Evolutionary conservation across 805 yeast species (phyloP), one percentile per base, ranked within the genome.

Genomic region (Hanseniaspora valbyensis): DNA sequence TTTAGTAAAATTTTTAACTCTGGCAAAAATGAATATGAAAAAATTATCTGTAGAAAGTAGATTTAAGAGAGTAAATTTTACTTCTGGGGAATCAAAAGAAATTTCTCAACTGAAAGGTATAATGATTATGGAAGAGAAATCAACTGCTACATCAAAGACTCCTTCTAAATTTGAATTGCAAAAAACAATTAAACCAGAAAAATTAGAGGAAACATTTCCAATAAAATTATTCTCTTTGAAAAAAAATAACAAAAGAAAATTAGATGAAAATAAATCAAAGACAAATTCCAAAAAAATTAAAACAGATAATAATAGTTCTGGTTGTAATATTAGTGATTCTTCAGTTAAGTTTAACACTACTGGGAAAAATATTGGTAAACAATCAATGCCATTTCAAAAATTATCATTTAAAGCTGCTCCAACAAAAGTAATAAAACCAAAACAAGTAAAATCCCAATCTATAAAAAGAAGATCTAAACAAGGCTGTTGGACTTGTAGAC

Each of bases 401-500:
- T 6, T 16, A 16, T 18, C 38, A n/a, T 34, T 34, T 34, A 34
- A 34, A 6, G 22, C 4, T 12, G 22, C 26, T 21, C 6, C 13
- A 21, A 14, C n/a, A 37, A 37, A 22, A 21, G 9, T 8, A 12
- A 13, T 8, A 21, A 25, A 22, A 22, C 26, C 41, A 10, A 32
- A 32, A 14, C 34, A 8, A 14, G 6, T 13, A 10, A 32, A 32
- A 32, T 6, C 10, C 10, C 14, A 6, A 34, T 34, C 24, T 14
- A 14, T 26, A 42, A 59, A 62, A 9, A 60, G 67, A 21, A 63
- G 81, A 44, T 75, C 80, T 1, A 73, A 73, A 53, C 68, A 68
- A 28, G 89, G 89, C 0, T 83, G 92, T 59, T 83, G 90, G 90
- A 83, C 85, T 5, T 83, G 90, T 60, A 65, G 89, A 52, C 63